phyloP scores from a whole-genome alignment of 192 early-diverging fungal genomes.

The Coemansia furcata region DNA sequence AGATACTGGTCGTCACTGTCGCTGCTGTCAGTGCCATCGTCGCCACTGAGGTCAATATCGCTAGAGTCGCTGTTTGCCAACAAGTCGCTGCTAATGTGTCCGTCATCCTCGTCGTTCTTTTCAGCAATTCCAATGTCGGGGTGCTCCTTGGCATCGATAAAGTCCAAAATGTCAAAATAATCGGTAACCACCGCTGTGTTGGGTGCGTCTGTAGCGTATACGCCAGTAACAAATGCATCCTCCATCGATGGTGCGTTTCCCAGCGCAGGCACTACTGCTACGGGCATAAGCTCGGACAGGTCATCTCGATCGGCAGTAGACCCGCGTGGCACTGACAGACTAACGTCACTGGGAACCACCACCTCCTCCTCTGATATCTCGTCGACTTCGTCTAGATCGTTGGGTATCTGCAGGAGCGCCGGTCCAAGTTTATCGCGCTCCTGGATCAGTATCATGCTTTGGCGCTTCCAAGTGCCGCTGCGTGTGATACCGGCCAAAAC shows the following conservation, averaged over 20 bases:
- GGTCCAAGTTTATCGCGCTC: conserved; percentile 38
- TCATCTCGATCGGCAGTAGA: not conserved
- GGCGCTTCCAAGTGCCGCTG: conserved; percentile 45
- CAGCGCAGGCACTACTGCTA: not conserved
- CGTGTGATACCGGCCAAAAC: conserved; percentile 23
- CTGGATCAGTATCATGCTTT: conserved; percentile 32
- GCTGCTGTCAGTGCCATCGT: conserved; percentile 2
- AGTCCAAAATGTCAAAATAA: conserved; percentile 47
- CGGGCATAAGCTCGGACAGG: not conserved
- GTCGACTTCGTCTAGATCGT: conserved; percentile 22
- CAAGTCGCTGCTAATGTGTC: conserved; percentile 51
- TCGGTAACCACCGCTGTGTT: conserved; percentile 24
- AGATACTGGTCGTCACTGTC: conserved; percentile 42
- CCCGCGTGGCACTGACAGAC: not conserved
- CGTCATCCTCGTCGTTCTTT: conserved; percentile 21
- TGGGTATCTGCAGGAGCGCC: conserved; percentile 28
- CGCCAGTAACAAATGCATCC: conserved; percentile 2
- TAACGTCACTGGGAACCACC: not conserved
- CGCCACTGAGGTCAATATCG: conserved; percentile 25
- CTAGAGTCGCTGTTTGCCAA: conserved; percentile 29
- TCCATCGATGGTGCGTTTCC: not conserved
- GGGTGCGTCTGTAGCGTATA: conserved; percentile 4
- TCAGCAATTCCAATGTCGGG: not conserved
- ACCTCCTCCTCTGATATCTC: not conserved
- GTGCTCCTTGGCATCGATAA: conserved; percentile 22